Base-by-base conservation (phyloP, 306 rosid species). In the Quercus engelmannii region DNA sequence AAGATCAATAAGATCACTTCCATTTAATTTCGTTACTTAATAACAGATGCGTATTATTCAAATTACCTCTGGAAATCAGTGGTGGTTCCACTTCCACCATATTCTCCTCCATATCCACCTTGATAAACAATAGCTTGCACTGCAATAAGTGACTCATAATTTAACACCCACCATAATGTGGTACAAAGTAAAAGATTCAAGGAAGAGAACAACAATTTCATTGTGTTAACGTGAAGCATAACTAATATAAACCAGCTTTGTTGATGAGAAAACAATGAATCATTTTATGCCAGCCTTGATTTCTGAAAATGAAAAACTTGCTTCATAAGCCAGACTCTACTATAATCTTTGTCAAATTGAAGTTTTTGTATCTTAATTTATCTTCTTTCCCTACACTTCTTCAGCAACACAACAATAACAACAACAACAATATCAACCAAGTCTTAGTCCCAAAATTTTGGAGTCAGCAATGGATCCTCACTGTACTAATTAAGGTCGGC, bases 121-220 rank as follows among this genome's bases (percentile, higher is more conserved):
- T 91, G 93, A 84, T 86, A 87, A 73, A 77, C 86, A 79, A 81
- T 58, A 79, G 86, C 90, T 88, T 90, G 94, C 81, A 79, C 98
- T 95, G 91, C 87, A 84, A 81, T 52, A 74, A 64, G 80, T 56
- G 11, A 46, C 21, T 15, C 46, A 31, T 23, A 71, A 71, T 62
- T 83, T 74, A 49, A 41, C 56, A 71, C 52, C 54, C 77, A n/a
- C 28, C 5, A 71, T 38, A 51, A 49, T 17, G n/a, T 14, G n/a
- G 31, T 21, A 15, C 76, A 54, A 15, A 21, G 38, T 5, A 54
- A 18, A 54, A 58, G 57, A 38, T 68, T 68, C 57, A 58, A 33
- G 72, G 72, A 59, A 23, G 54, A 28, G 21, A 72, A 57, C 17
- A 43, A 71, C 81, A 17, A 38, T 31, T 46, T 12, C 67, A 46